Percentiles rank a stretch among this genome's conserved stretches.
Evolutionary conservation across 2,329 filamentous ascomycete genomes (phyloP).

Genomic region (Hypoxylon sp.): DNA sequence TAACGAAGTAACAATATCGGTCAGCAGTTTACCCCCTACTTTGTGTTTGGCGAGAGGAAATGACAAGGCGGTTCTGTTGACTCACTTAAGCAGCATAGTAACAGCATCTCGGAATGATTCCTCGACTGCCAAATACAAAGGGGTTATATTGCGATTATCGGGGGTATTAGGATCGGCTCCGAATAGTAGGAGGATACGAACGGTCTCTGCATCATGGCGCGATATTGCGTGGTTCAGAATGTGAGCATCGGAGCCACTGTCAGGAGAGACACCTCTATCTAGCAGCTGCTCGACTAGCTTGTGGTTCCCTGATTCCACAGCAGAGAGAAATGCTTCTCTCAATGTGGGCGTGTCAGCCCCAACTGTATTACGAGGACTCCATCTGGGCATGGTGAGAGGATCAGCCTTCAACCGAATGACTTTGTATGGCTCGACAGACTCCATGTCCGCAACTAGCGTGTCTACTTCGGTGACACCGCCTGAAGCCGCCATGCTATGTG

Average conservation of each 20-base stretch:
- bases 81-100: constrained; percentile 67
- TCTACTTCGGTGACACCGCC: constrained; percentile 45
- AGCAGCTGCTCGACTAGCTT: constrained; percentile 69
- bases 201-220: constrained; percentile 64
- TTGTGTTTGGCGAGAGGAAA: not conserved
- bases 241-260: constrained; percentile 61
- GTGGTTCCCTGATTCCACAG: constrained; percentile 69
- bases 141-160: constrained; percentile 64
- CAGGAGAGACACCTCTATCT: constrained; percentile 68
- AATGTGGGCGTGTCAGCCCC: constrained; percentile 60
- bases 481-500: constrained; percentile 39
- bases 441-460: constrained; percentile 53
- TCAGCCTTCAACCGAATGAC: constrained; percentile 66
- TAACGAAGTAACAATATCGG: not conserved
- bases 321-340: constrained; percentile 64
- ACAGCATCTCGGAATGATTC: constrained; percentile 69
- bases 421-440: constrained; percentile 53
- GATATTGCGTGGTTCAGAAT: constrained; percentile 67
- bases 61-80: not conserved
- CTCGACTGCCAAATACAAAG: constrained; percentile 65
- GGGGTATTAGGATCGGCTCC: constrained; percentile 68
- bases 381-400: constrained; percentile 64
- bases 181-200: constrained; percentile 69
- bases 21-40: constrained; percentile 11
- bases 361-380: constrained; percentile 61